Evolutionary conservation across 441 rosid species (phyloP).

Genomic region (Mallotus japonicus): DNA sequence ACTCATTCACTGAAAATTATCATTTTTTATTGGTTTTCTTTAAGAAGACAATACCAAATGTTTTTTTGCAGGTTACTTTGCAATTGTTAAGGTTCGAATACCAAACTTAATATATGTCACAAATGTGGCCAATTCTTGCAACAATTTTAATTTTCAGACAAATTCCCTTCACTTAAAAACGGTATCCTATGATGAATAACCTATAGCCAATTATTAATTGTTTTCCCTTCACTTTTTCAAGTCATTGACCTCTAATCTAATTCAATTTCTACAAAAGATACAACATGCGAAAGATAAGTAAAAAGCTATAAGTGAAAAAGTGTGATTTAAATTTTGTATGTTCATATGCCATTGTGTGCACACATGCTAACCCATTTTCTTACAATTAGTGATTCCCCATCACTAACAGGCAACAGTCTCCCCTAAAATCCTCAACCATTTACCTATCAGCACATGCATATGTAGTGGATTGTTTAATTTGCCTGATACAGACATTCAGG

Average conservation of each 20-base stretch:
- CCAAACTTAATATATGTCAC: not conserved
- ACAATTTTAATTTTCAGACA: not conserved
- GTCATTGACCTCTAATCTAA: not conserved
- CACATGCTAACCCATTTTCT: not conserved
- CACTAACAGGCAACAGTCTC: slow-evolving; percentile 6
- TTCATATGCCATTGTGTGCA: slow-evolving; percentile 2
- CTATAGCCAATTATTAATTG: not conserved
- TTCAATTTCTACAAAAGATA: not conserved
- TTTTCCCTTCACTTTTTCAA: not conserved
- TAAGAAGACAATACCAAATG: no score
- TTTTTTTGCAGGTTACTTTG: not conserved
- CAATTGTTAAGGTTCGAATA: not conserved
- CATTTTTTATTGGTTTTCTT: no score
- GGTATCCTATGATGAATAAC: not conserved
- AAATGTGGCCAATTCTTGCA: not conserved
- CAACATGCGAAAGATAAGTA: not conserved
- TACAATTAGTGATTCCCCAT: slow-evolving; percentile 10
- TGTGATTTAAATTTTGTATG: not conserved
- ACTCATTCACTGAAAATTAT: no score
- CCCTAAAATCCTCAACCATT: slow-evolving; percentile 2
- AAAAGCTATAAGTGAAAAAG: not conserved
- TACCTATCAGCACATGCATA: slow-evolving; percentile 22
- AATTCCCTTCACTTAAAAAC: not conserved
- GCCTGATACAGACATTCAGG: slow-evolving; percentile 37
- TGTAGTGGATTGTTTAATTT: slow-evolving; percentile 4